Base-by-base conservation (phyloP, 768 basidiomycete genomes). In the Rhizopogon rudus region DNA sequence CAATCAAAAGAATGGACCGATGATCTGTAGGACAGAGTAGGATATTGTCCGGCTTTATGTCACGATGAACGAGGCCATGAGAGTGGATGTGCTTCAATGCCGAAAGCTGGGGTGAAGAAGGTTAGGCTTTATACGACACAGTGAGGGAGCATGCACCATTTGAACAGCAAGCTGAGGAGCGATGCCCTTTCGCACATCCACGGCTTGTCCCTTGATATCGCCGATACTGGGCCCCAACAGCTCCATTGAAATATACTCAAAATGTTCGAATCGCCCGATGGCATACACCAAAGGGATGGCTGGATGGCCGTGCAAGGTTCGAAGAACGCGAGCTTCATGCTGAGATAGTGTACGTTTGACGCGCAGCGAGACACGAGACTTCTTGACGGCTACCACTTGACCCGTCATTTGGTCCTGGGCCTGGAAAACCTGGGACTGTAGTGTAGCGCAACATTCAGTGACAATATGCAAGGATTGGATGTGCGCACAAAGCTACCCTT, bases 11-110 rank as follows among this genome's bases (percentile, higher is more conserved):
- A 54, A 74, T 57, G 45, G n/a, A 58, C 9, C 62, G 63, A 39
- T 61, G 44, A 51, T 71, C 64, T 25, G 54, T 53, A 22, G 60
- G 60, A 31, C 62, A 59, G 35, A 53, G 60, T 51, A 71, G 65
- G n/a, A 74, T 62, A 59, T 74, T 73, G 4, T 62, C 65, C 6
- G 71, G 71, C 46, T 72, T 71, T 57, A 75, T 68, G 54, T 73
- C 72, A 29, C 73, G 66, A 60, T 74, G 72, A 29, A 71, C 62
- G 14, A 73, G 65, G n/a, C 63, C 64, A 41, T 17, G 40, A 17
- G 17, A 41, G 17, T 41, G 40, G 7, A 17, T 17, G 40, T 17
- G 7, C 40, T 4, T 9, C n/a, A 41, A 41, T 17, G 17, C 40
- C 40, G 40, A 41, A 17, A 41, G 40, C 4, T 41, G n/a, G 9